Evolutionary conservation across 2,329 filamentous ascomycete genomes (phyloP), one percentile per base, ranked within the genome.

Genomic region (Hymenoscyphus albidus): DNA sequence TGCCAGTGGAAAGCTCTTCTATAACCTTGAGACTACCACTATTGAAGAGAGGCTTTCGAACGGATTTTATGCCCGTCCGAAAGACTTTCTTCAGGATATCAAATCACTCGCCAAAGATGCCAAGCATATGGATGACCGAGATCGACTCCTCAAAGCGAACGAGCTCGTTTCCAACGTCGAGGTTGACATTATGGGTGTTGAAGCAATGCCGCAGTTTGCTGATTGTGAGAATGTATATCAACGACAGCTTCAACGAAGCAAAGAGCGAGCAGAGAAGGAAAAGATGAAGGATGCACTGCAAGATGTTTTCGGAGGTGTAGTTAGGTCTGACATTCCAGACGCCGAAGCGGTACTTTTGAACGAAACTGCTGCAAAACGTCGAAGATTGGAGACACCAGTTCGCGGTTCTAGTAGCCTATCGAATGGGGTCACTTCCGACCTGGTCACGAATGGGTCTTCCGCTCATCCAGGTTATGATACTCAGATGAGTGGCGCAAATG

Each of bases 31-130:
- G 74, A 91, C 94, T 12, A 89, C 89, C 3, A 94, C 90, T 0
- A 97, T 99, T 62, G 95, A 99, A 79, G 93, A 97, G 75, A 88
- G 95, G n/a, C 81, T 99, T 40, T 96, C 93, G 4, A 98, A 99
- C 75, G 95, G 95, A 5, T 99, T 92, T 78, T 99, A 99, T 77
- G 92, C 93, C 71, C 87, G 93, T 12, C 92, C 93, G 0, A 89
- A 89, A 71, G 94, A 97, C 75, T 99, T 97, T 74, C 78, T 96
- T 60, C 88, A 88, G 51, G 95, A 99, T 75, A 91, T 98, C 72
- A 91, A 89, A 75, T 86, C 88, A 42, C 80, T 99, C 5, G 89
- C 89, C 27, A 94, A 92, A 75, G 95, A 99, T 78, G 88, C 93
- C 12, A 91, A 88, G 74, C 88, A 87, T 12, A 85, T 88, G 64